These are phyloP conservation scores for Taiwanofungus camphoratus DNA, from an alignment of 1,284 basidiomycete species.

Conservation along the genomic window DNA sequence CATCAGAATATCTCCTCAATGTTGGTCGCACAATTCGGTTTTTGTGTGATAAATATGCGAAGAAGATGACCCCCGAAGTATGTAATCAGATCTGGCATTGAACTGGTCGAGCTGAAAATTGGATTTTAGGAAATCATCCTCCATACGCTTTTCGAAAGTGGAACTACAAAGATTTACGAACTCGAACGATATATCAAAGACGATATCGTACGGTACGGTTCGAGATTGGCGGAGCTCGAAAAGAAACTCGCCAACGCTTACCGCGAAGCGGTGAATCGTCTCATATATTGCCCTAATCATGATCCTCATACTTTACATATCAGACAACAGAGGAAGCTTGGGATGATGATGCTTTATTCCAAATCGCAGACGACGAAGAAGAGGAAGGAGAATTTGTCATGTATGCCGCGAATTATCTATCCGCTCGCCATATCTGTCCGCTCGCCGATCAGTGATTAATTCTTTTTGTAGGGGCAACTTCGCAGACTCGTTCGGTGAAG, in stretches of 20 bases:
- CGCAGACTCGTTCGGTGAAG: slow-evolving; percentile 85
- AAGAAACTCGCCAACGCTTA: slow-evolving; percentile 83
- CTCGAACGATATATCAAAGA: slow-evolving; percentile 87
- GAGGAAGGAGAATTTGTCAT: slow-evolving; percentile 74
- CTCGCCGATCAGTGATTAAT: slow-evolving; percentile 1
- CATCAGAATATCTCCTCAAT: slow-evolving; percentile 79
- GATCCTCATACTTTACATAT: slow-evolving; percentile 4
- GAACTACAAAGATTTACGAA: slow-evolving; percentile 67
- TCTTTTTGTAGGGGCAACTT: slow-evolving; percentile 65
- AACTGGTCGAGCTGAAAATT: not conserved
- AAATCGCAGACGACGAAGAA: slow-evolving; percentile 61
- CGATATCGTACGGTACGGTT: slow-evolving; percentile 81
- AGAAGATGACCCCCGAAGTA: slow-evolving; percentile 80
- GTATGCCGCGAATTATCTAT: slow-evolving; percentile 30
- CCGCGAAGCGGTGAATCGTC: slow-evolving; percentile 61
- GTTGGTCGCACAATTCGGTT: slow-evolving; percentile 84
- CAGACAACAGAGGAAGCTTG: slow-evolving; percentile 56
- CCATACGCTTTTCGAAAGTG: slow-evolving; percentile 86
- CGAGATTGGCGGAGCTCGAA: slow-evolving; percentile 73
- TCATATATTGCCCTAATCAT: not conserved
- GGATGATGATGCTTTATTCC: slow-evolving; percentile 79
- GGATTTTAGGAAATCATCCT: slow-evolving; percentile 78
- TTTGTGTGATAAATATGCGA: slow-evolving; percentile 75
- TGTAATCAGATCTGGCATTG: not conserved
- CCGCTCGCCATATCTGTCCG: slow-evolving; percentile 1